A percentile compares a stretch with the other conserved stretches of the same genome.
Evolutionary conservation across 2,329 filamentous ascomycete species (phyloP).

Genomic region (Apiospora arundinis): DNA sequence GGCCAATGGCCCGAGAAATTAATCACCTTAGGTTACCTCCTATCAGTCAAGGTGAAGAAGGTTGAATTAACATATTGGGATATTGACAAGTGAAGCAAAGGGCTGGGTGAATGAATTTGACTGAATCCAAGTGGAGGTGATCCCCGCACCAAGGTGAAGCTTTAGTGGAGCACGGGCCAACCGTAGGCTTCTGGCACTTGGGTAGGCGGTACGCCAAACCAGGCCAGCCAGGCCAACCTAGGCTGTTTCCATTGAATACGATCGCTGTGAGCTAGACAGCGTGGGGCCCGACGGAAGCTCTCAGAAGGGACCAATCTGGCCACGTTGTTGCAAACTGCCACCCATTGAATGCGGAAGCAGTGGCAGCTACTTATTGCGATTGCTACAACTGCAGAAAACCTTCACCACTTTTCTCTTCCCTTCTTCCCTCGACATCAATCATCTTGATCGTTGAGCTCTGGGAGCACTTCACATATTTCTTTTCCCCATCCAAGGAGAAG

Average conservation of each 20-base stretch:
- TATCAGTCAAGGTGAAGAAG: neutral
- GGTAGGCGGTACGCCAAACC: too few species aligned
- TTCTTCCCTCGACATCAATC: constrained; percentile 11
- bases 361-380: constrained; percentile 15
- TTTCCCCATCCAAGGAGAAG: constrained; percentile 10
- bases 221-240: neutral
- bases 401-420: constrained; percentile 14
- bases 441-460: constrained; percentile 18
- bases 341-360: constrained; percentile 1
- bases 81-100: too few species aligned
- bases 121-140: neutral
- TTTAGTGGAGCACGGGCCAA: constrained; percentile 13
- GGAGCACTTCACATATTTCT: neutral
- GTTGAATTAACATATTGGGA: neutral
- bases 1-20: neutral
- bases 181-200: neutral
- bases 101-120: constrained; percentile 3
- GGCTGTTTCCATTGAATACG: constrained; percentile 16
- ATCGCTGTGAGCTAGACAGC: neutral
- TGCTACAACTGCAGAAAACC: constrained; percentile 2
- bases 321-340: constrained; percentile 20
- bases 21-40: neutral
- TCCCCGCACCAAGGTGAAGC: neutral
- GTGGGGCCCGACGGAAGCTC: constrained; percentile 19
- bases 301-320: constrained; percentile 21